Base-by-base conservation (phyloP, 2,329 filamentous ascomycete genomes). In the Colletotrichum godetiae region DNA sequence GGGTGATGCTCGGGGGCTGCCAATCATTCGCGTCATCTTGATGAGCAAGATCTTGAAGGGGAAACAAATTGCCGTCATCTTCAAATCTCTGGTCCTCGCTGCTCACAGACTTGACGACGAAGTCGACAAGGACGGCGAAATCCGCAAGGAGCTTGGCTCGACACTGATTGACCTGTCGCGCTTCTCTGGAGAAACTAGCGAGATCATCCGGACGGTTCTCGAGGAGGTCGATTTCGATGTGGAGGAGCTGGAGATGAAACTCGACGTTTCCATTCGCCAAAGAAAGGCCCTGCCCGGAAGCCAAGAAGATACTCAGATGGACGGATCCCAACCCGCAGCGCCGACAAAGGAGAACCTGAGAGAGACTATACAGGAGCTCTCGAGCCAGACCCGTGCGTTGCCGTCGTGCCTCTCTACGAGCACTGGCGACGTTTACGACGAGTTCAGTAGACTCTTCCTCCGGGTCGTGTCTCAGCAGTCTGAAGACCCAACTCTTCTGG, bases 221-320 rank as follows among this genome's bases (percentile, higher is more conserved):
- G 86, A 90, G 46, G 89, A 92, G 53, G 88, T 91, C 8, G 89
- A 92, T 13, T 88, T 95, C 73, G 92, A 97, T 78, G 89, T 97
- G 57, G 90, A 94, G 73, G 89, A 91, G 60, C 84, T 97, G 22
- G 94, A 97, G 82, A 88, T 94, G 83, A 92, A 91, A 76, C 86
- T 97, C 24, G 92, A 94, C 68, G 90, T 92, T 10, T 89, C 91
- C 11, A 90, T 95, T 74, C 89, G 92, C 53, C 88, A 89, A 8
- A 85, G 77, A 70, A 85, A 88, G 57, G 80, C 87, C 49, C 81
- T 90, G 22, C 84, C 88, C n/a, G 85, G 86, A 64, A 76, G 84
- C 2, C 80, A 84, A 60, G 87, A 88, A 33, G 88, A 91, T 75
- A 82, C 84, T 10, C 81, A 86, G 19, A 90, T 90, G 86, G 83